Conservation (phyloP, 2,329 filamentous ascomycete genomes). For the Sclerotinia spermophila region DNA sequence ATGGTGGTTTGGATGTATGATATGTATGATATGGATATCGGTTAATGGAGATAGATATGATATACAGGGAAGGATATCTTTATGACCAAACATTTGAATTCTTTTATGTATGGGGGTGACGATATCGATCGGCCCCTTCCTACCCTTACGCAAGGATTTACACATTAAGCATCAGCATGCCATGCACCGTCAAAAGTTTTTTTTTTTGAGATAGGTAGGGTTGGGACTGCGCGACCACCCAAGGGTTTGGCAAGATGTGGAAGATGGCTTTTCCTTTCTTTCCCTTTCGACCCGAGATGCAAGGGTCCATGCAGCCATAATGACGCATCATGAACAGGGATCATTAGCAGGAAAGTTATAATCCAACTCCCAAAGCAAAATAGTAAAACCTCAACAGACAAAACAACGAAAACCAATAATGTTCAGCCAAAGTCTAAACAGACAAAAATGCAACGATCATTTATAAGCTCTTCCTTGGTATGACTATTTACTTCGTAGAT, state of each 20-base stretch:
- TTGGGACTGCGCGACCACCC: background rate
- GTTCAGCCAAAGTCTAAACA: background rate
- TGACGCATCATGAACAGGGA: slow-evolving; percentile 2
- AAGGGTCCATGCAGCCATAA: slow-evolving; percentile 1
- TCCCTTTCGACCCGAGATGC: background rate
- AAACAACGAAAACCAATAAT: background rate
- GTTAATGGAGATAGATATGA: background rate
- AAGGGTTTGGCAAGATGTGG: background rate
- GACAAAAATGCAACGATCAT: background rate
- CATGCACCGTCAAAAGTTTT: background rate
- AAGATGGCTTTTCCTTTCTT: background rate
- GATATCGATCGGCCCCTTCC: slow-evolving; percentile 3
- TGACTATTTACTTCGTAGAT: background rate
- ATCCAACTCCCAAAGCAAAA: background rate
- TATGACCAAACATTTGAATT: background rate
- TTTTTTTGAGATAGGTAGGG: background rate
- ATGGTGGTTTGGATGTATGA: background rate
- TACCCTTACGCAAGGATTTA: background rate
- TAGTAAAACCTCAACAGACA: too few species aligned
- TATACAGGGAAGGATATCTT: background rate
- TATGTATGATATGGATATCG: background rate
- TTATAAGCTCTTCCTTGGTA: background rate
- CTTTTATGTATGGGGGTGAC: background rate
- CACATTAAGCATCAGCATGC: background rate
- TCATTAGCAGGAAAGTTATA: background rate